Evolutionary conservation across 805 yeast genomes (phyloP).

Genomic region (Candida palmyrensis): DNA sequence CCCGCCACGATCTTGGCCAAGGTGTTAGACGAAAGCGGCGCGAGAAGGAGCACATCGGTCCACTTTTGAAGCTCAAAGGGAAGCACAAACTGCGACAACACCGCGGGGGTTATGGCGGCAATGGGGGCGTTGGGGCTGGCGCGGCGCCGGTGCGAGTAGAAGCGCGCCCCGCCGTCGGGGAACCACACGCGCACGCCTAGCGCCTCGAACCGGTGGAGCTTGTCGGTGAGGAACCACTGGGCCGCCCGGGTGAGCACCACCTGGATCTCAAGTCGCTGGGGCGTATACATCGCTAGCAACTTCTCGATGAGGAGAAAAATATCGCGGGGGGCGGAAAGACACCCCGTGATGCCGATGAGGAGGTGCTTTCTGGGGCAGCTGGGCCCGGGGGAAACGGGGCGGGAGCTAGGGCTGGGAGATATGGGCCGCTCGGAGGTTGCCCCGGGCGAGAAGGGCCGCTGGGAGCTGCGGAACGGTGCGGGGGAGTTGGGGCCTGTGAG

Average conservation of each 20-base stretch:
- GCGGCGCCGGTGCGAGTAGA: constrained; percentile 12
- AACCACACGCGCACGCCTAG: constrained; percentile 22
- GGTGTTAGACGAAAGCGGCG: constrained; percentile 21
- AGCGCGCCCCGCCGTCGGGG: constrained; percentile 14
- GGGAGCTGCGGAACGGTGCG: not conserved
- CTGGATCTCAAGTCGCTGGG: constrained; percentile 17
- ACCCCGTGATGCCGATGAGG: constrained; percentile 22
- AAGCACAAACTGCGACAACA: constrained; percentile 11
- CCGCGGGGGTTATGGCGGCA: constrained; percentile 7
- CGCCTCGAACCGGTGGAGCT: constrained; percentile 14
- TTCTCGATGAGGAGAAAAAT: constrained; percentile 18
- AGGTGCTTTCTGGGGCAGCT: constrained; percentile 10
- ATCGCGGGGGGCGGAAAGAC: constrained; percentile 17
- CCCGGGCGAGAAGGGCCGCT: not conserved
- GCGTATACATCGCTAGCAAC: constrained; percentile 17
- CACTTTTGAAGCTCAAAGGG: constrained; percentile 18
- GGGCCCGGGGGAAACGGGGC: not conserved
- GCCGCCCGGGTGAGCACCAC: constrained; percentile 20
- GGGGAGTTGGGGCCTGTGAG: constrained; percentile 3
- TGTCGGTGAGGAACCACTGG: constrained; percentile 15
- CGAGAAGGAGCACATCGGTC: constrained; percentile 22
- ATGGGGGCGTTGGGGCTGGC: too few relatives aligned
- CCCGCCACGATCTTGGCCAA: constrained; percentile 21
- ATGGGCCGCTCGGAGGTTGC: not conserved
- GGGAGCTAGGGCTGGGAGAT: not conserved